A percentile compares a stretch with the other conserved stretches of the same genome.
phyloP scores from a whole-genome alignment of 768 basidiomycete genomes.

The Suillus spraguei region DNA sequence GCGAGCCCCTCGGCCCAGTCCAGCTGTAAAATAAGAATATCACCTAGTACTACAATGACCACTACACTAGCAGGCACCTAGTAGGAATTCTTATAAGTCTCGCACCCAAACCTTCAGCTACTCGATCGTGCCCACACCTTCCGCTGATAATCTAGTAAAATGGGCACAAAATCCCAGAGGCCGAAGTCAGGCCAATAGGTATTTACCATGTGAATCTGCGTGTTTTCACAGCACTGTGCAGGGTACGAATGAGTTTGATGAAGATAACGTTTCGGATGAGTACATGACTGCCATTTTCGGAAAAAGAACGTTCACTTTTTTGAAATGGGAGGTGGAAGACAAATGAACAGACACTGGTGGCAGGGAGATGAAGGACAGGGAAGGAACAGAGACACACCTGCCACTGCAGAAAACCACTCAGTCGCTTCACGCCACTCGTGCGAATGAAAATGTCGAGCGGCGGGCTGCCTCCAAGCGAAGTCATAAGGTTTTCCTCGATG shows the following conservation, averaged over 20 bases:
- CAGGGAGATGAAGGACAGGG: neutral
- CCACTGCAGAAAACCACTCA: slow-evolving; percentile 94
- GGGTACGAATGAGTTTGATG: neutral
- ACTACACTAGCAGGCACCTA: neutral
- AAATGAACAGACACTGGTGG: slow-evolving; percentile 12
- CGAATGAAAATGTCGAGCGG: slow-evolving; percentile 89
- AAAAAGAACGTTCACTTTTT: slow-evolving; percentile 42
- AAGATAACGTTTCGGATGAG: neutral
- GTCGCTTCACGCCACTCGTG: slow-evolving; percentile 86
- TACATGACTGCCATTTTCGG: slow-evolving; percentile 10
- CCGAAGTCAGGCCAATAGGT: slow-evolving; percentile 96
- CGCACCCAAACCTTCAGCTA: slow-evolving; percentile 37
- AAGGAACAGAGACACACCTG: slow-evolving; percentile 61
- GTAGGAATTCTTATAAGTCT: slow-evolving; percentile 34
- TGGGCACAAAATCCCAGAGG: slow-evolving; percentile 80
- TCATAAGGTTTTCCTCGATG: slow-evolving; percentile 61
- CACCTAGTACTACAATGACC: neutral
- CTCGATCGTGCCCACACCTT: slow-evolving; percentile 46
- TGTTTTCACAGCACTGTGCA: slow-evolving; percentile 72
- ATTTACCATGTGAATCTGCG: slow-evolving; percentile 84
- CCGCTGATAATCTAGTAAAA: slow-evolving; percentile 85
- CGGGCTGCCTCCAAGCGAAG: slow-evolving; percentile 63
- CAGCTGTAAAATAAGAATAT: no score
- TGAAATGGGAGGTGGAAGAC: slow-evolving; percentile 39
- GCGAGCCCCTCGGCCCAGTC: no score